phyloP scores from a whole-genome alignment of 2,329 filamentous ascomycete genomes.

The Neofusicoccum kwambonambiense region DNA sequence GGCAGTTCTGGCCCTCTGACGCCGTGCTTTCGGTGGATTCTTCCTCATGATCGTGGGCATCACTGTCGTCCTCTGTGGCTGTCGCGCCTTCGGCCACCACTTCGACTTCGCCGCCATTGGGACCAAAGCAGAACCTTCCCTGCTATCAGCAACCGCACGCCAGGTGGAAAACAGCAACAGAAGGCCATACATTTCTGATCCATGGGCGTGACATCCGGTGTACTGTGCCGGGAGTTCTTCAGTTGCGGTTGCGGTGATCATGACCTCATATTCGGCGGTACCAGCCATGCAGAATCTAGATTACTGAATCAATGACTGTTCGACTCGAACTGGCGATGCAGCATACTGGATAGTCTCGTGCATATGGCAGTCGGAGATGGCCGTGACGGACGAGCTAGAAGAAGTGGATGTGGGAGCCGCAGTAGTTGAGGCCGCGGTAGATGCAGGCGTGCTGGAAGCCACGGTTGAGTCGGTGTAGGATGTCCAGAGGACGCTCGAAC shows the following conservation, averaged over 20 bases:
- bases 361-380: conserved; percentile 54
- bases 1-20: conserved; percentile 51
- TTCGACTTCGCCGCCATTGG: conserved; percentile 60
- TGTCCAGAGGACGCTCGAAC: conserved; percentile 7
- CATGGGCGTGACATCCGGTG: conserved; percentile 66
- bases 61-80: conserved; percentile 20
- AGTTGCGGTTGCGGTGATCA: conserved; percentile 54
- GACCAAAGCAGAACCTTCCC: conserved; percentile 60
- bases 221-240: conserved; percentile 59
- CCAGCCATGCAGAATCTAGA: conserved; percentile 46
- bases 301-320: neutral
- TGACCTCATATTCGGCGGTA: conserved; percentile 44
- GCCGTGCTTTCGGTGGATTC: neutral
- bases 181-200: conserved; percentile 48
- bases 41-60: conserved; percentile 23
- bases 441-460: neutral
- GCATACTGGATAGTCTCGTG: conserved; percentile 47
- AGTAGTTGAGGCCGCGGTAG: neutral
- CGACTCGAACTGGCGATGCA: neutral
- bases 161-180: no score
- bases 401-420: neutral
- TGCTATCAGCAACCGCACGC: conserved; percentile 8
- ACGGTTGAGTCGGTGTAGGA: neutral
- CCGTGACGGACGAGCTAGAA: conserved; percentile 34
- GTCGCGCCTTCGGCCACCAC: conserved; percentile 44